A percentile compares a stretch with the other conserved stretches of the same genome.
phyloP scores from a whole-genome alignment of 345 rosid genomes.

The Turritis glabra region DNA sequence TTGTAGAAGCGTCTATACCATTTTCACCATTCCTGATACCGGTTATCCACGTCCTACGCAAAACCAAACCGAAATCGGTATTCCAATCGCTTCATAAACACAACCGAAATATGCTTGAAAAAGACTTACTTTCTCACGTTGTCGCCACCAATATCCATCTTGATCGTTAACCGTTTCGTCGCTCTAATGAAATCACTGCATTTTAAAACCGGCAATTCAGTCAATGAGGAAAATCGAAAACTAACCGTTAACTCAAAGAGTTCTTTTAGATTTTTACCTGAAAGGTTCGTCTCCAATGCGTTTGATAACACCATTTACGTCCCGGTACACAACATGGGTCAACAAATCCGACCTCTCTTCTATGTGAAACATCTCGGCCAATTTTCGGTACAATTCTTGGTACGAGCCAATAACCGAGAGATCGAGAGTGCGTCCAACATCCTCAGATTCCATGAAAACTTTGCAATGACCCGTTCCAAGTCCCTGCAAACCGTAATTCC shows the following conservation, averaged over 20 bases:
- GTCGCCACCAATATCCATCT: conserved; percentile 53
- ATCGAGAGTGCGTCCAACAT: conserved; percentile 83
- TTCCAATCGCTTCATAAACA: neutral
- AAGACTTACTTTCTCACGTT: conserved; percentile 59
- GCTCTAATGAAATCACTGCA: conserved; percentile 66
- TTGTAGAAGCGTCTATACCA: conserved; percentile 60
- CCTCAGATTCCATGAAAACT: conserved; percentile 91
- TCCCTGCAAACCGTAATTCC: conserved; percentile 47
- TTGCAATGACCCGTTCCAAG: conserved; percentile 80
- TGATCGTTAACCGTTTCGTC: conserved; percentile 73
- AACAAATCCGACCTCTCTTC: conserved; percentile 66
- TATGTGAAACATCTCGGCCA: conserved; percentile 75
- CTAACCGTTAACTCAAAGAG: neutral
- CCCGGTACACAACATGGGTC: conserved; percentile 67
- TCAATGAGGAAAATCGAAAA: neutral
- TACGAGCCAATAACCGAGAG: conserved; percentile 73
- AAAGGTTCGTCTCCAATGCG: conserved; percentile 79
- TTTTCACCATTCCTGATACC: conserved; percentile 60
- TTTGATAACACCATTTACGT: conserved; percentile 58
- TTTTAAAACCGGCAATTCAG: neutral
- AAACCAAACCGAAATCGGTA: conserved; percentile 24
- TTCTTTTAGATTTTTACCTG: conserved; percentile 49
- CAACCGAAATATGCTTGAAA: neutral
- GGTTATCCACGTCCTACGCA: conserved; percentile 65
- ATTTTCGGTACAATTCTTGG: conserved; percentile 66